These are phyloP conservation scores for Corymbia citriodora DNA, from an alignment of 441 rosid species.

Conservation along the genomic window DNA sequence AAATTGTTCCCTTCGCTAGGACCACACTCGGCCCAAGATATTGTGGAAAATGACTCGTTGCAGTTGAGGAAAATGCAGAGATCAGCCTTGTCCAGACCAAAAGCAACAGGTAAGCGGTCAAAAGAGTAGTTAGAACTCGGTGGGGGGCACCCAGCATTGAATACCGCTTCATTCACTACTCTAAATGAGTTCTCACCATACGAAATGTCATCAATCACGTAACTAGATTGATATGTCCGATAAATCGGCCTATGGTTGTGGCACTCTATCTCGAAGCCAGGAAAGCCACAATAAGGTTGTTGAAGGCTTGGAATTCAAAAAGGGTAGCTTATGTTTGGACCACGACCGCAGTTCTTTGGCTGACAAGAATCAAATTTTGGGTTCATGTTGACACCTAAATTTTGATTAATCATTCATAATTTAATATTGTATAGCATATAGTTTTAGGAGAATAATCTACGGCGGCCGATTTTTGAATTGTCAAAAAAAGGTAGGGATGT, in stretches of 20 bases:
- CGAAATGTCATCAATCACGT: conserved; percentile 31
- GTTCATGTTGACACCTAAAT: too few species aligned
- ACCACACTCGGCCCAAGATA: conserved; percentile 17
- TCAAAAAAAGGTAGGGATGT: too few species aligned
- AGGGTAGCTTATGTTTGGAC: conserved; percentile 43
- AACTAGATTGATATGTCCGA: conserved; percentile 14
- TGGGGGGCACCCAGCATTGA: conserved; percentile 23
- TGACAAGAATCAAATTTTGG: conserved; percentile 31
- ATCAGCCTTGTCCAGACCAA: conserved; percentile 6
- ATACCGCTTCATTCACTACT: conserved; percentile 30
- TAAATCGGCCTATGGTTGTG: conserved; percentile 5
- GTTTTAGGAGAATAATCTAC: too few species aligned
- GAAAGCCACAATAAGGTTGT: conserved; percentile 43
- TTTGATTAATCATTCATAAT: too few species aligned
- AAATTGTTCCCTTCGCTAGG: conserved; percentile 16
- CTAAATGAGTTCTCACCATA: conserved; percentile 23
- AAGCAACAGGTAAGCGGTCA: conserved; percentile 25
- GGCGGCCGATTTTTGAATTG: too few species aligned
- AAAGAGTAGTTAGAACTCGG: conserved; percentile 38
- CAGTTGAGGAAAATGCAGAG: conserved; percentile 41
- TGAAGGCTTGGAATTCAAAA: conserved; percentile 18
- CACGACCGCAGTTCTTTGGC: conserved; percentile 34
- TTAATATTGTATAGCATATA: too few species aligned
- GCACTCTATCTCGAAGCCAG: conserved; percentile 38
- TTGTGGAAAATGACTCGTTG: background rate